phyloP scores from a whole-genome alignment of 768 basidiomycete species.

The Lentinus brumalis region DNA sequence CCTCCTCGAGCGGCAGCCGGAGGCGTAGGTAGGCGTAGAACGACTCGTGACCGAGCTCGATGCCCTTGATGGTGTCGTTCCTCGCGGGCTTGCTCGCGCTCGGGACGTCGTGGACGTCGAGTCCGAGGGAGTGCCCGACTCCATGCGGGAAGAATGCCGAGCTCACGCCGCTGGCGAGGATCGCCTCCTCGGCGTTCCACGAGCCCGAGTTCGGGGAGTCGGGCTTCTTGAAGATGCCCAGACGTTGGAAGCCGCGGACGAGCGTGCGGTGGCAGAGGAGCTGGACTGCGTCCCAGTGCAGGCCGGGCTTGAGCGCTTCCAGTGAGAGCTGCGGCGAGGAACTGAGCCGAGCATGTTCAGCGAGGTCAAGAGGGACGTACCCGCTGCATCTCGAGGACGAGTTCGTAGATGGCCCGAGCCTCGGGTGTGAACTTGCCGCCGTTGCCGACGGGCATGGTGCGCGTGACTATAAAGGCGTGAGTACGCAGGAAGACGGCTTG shows the following conservation, averaged over 20 bases:
- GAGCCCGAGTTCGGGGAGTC: conserved; percentile 49
- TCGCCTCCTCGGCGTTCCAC: conserved; percentile 64
- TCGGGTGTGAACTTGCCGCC: conserved; percentile 85
- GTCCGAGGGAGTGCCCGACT: conserved; percentile 84
- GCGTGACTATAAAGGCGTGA: conserved; percentile 42
- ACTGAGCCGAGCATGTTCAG: background rate
- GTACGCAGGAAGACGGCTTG: conserved; percentile 7
- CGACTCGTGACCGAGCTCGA: conserved; percentile 47
- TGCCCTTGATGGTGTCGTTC: conserved; percentile 50
- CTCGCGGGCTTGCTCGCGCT: conserved; percentile 72
- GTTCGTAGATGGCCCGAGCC: conserved; percentile 79
- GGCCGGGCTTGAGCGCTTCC: conserved; percentile 66
- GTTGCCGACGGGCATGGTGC: conserved; percentile 93
- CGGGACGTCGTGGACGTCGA: conserved; percentile 94
- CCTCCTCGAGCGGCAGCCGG: conserved; percentile 65
- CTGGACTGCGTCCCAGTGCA: conserved; percentile 91
- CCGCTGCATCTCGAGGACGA: conserved; percentile 90
- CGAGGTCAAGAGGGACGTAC: conserved; percentile 38
- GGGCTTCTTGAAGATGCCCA: conserved; percentile 82
- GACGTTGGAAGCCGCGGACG: conserved; percentile 75
- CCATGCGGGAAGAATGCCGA: conserved; percentile 96
- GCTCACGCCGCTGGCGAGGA: conserved; percentile 76
- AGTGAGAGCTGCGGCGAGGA: conserved; percentile 58
- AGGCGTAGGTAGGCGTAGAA: conserved; percentile 84
- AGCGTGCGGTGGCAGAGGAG: conserved; percentile 80